Base-by-base conservation (phyloP, 169 alveolate species). In the Babesia ovis region DNA sequence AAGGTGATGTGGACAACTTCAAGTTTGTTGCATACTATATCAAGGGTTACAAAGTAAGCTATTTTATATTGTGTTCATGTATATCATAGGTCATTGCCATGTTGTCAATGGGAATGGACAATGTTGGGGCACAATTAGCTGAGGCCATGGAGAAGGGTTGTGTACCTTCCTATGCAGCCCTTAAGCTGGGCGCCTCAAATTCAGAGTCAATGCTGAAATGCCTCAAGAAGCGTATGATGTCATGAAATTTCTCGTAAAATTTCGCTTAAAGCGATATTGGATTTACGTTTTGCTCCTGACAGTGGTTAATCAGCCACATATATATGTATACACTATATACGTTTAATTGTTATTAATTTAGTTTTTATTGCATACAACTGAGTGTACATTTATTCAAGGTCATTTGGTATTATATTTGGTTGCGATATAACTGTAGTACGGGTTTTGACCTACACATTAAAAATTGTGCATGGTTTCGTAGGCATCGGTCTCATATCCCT, bases 1-100 rank as follows among this genome's bases (percentile, higher is more conserved):
- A 90, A 80, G 94, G 94, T 2, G 92, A 84, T 43, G 77, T 86
- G 29, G 77, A 61, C 31, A 84, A 86, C 18, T 46, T 57, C 56
- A 90, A 90, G 66, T 90, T 90, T 56, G 71, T 86, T 31, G 92
- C 83, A 8, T 90, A 84, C 70, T 90, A 84, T 84, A 62, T 73
- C 42, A 86, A 84, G 77, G 85, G 62, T 22, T 67, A 77, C 32
- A 89, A 89, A 64, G 92, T 89, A 55, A 3, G 84, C 6, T 1
- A 0, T 29, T 11, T 3, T 6, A 0, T 29, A 20, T 0, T 46
- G 12, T 42, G 22, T 46, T 6, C 18, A 39, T 25, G 20, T 1
- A 16, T 11, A n/a, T 9, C 69, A 39, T 39, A 79, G 87, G 77
- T 61, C 31, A 42, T 62, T 20, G 87, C 87, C 9, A 71, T 79